Evolutionary conservation across 345 rosid species (phyloP), one percentile per base, ranked within the genome.

Genomic region (Eucalyptus tenuipes): DNA sequence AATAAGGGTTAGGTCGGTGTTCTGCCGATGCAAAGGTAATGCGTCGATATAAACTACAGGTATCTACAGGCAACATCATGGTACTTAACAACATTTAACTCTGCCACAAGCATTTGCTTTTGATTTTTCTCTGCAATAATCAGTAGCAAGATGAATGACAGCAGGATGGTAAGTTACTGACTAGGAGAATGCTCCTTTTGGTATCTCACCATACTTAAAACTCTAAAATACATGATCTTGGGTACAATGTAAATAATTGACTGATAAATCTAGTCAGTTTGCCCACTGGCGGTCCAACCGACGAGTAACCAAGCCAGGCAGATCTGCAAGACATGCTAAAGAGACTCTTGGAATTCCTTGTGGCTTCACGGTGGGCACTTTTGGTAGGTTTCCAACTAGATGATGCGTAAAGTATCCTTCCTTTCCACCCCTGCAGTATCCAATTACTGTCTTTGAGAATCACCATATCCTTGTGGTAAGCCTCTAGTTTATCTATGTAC

Each of bases 401-500:
- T 11, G 89, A 75, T 18, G 89, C 89, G 10, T 49, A 52, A 24
- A 88, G 64, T 25, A 88, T 80, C 86, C 86, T 53, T 22, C 89
- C 89, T 82, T 88, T 80, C 90, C 90, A 86, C 31, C 89, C 88
- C 86, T 88, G 89, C 31, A 88, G 61, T 86, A 88, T 50, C 89
- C 50, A 40, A 7, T 82, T 40, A 13, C 50, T 40, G 29, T 88
- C 86, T 88, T 88, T 88, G 80, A 33, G 53, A 86, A 88, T 85
- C 57, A 40, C 61, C 25, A 90, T 87, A 80, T 87, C 84, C 10
- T 87, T 48, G 52, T 37, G 75, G 64, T 48, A 40, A n/a, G 7
- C 50, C 48, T 90, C 90, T 64, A 92, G 10, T 89, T 61, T 85
- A 4, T 27, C 44, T 85, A 37, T 87, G 33, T 88, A 89, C 86